These are phyloP conservation scores for Scheffersomyces titani DNA, from an alignment of 1,139 yeast species.

Conservation along the genomic window DNA sequence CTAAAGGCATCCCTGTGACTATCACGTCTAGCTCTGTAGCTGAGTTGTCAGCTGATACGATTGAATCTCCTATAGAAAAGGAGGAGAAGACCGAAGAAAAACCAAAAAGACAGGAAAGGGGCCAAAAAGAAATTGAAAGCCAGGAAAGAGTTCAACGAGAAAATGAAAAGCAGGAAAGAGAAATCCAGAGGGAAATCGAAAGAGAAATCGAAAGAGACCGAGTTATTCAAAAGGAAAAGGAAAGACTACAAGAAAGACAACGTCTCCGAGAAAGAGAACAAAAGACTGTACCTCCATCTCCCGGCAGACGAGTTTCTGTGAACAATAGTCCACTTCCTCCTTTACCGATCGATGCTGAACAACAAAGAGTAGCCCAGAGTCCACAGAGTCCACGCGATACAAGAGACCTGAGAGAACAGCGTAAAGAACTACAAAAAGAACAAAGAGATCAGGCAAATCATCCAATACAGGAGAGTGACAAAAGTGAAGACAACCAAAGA, in stretches of 20 bases:
- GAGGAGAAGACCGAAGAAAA: neutral
- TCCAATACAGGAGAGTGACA: neutral
- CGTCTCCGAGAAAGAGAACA: neutral
- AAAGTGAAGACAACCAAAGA: neutral
- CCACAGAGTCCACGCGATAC: neutral
- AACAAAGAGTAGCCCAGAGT: neutral
- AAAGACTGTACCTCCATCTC: neutral
- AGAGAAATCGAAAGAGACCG: neutral
- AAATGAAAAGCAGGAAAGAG: neutral
- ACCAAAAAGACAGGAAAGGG: too few species aligned
- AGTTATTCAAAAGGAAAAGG: neutral
- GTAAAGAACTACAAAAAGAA: neutral
- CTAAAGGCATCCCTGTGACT: neutral
- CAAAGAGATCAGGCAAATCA: neutral
- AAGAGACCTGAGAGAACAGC: neutral
- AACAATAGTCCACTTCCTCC: neutral
- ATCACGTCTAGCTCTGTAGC: neutral
- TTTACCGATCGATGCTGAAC: neutral
- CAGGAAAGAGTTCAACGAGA: neutral
- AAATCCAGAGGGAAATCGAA: neutral
- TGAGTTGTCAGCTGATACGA: neutral
- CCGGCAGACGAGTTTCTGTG: neutral
- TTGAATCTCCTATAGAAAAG: neutral
- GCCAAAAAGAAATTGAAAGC: neutral
- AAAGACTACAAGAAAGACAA: neutral